Evolutionary conservation across 345 rosid species (phyloP).

Genomic region (Rhizophora mangle): DNA sequence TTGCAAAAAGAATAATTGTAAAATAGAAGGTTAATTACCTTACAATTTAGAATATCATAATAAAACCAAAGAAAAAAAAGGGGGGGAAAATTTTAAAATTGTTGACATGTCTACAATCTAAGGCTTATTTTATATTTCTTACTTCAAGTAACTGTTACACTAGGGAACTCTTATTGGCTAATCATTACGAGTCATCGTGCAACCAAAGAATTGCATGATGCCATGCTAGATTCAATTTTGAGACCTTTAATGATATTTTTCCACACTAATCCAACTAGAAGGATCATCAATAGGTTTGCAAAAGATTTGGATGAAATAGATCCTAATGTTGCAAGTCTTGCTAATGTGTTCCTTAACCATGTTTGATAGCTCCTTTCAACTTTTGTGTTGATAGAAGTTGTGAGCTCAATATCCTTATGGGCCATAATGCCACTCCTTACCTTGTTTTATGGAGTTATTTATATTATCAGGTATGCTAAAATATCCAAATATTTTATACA

Average conservation of each 20-base stretch:
- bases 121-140: conserved; percentile 10
- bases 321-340: conserved; percentile 60
- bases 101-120: background rate
- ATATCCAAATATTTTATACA: background rate
- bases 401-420: conserved; percentile 98
- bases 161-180: conserved; percentile 85
- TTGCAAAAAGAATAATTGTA: background rate
- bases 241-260: conserved; percentile 97
- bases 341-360: conserved; percentile 75
- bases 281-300: conserved; percentile 93
- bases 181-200: conserved; percentile 79
- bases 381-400: conserved; percentile 80
- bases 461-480: conserved; percentile 65
- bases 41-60: too few relatives aligned
- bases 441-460: conserved; percentile 86
- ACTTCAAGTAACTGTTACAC: conserved; percentile 74
- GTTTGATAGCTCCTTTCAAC: conserved; percentile 90
- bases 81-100: background rate
- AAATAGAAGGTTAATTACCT: too few relatives aligned
- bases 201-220: conserved; percentile 82
- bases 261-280: conserved; percentile 89
- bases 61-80: background rate
- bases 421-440: conserved; percentile 95
- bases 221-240: conserved; percentile 80
- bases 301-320: conserved; percentile 97